A percentile compares a stretch with the other conserved stretches of the same genome.
phyloP scores from a whole-genome alignment of 441 rosid genomes.

The Populus hybrid region DNA sequence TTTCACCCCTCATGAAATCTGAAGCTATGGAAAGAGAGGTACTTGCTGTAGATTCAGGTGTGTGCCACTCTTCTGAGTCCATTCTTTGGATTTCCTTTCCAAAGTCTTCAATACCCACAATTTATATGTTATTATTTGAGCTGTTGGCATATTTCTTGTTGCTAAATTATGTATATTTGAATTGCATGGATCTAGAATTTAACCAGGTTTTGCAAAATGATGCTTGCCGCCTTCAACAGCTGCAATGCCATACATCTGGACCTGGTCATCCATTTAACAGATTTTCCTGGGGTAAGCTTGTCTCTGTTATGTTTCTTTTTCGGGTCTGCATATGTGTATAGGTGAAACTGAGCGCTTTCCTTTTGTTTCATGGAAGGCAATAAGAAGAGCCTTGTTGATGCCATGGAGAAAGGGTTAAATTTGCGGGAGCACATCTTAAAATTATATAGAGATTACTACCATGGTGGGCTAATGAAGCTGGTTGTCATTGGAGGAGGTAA shows the following conservation, averaged over 20 bases:
- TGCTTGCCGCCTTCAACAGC: constrained; percentile 89
- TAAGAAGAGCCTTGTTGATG: constrained; percentile 88
- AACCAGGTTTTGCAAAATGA: constrained; percentile 95
- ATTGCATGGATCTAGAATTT: constrained; percentile 58
- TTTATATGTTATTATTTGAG: constrained; percentile 5
- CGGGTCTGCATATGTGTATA: neutral
- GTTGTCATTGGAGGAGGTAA: constrained; percentile 98
- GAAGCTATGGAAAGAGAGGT: constrained; percentile 98
- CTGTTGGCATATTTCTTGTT: constrained; percentile 13
- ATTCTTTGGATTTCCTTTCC: neutral
- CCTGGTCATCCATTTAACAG: constrained; percentile 72
- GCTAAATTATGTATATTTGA: constrained; percentile 16
- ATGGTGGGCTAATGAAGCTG: constrained; percentile 91
- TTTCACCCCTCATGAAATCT: constrained; percentile 85
- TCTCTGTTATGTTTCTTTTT: constrained; percentile 18
- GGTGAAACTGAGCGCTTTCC: constrained; percentile 11
- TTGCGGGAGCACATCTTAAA: constrained; percentile 68
- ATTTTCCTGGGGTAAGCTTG: constrained; percentile 84
- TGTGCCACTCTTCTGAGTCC: constrained; percentile 12
- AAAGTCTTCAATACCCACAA: neutral
- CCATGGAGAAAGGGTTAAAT: constrained; percentile 80
- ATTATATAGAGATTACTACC: constrained; percentile 66
- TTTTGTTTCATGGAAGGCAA: constrained; percentile 58
- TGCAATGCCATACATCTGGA: constrained; percentile 81
- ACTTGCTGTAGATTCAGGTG: constrained; percentile 98